Evolutionary conservation across 257 asterid species (phyloP).

Genomic region (Salvia rosmarinus): DNA sequence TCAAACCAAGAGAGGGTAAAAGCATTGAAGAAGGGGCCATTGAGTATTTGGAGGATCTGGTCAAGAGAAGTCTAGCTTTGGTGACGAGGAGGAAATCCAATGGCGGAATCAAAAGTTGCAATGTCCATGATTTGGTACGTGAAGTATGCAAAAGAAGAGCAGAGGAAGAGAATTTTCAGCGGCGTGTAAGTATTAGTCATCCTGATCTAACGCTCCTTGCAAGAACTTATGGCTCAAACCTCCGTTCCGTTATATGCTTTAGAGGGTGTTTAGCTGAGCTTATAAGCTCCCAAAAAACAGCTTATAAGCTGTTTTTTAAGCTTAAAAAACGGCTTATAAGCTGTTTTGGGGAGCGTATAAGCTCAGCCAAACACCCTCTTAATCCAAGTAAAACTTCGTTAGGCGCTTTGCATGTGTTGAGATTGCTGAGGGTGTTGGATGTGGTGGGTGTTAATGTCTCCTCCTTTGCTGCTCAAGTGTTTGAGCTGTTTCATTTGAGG

Average conservation of each 20-base stretch:
- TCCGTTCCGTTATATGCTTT: too few relatives aligned
- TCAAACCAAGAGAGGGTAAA: neutral
- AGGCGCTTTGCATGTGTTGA: neutral
- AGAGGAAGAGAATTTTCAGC: neutral
- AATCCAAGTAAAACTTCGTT: neutral
- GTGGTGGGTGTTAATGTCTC: neutral
- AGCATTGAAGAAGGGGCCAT: neutral
- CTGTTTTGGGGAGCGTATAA: too few relatives aligned
- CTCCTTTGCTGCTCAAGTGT: neutral
- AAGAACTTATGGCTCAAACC: neutral
- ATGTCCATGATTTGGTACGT: neutral
- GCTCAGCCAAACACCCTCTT: too few relatives aligned
- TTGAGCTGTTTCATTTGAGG: conserved; percentile 18
- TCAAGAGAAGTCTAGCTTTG: neutral
- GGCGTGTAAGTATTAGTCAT: neutral
- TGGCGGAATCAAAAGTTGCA: conserved; percentile 12
- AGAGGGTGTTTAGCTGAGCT: too few relatives aligned
- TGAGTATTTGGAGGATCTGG: conserved; percentile 9
- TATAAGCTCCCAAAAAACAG: too few relatives aligned
- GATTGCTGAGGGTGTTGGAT: neutral
- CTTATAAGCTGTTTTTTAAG: too few relatives aligned
- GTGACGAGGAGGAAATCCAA: neutral
- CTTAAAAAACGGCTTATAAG: too few relatives aligned
- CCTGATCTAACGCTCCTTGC: neutral
- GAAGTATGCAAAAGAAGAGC: neutral